Conservation (phyloP, 352 stramenopile genomes). For the Thalassiosira pacifica region DNA sequence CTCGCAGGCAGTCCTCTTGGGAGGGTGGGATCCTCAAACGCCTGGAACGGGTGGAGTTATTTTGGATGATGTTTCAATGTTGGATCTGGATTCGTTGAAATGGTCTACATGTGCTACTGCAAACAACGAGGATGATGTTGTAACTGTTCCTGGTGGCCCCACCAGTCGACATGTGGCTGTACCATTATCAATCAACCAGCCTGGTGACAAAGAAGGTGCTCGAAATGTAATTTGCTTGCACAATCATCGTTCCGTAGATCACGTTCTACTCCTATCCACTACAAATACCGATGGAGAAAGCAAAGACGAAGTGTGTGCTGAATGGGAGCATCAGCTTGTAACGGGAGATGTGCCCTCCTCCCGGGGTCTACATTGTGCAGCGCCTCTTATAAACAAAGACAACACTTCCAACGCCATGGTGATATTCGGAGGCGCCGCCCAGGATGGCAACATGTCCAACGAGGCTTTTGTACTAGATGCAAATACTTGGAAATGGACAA, state of each 20-base stretch:
- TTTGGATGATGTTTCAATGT: conserved; percentile 69
- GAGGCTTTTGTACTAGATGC: conserved; percentile 79
- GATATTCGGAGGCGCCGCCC: conserved; percentile 77
- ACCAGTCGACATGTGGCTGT: conserved; percentile 77
- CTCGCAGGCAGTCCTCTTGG: conserved; percentile 61
- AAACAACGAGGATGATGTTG: neutral
- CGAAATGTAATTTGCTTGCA: conserved; percentile 67
- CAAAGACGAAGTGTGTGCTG: neutral
- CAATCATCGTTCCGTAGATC: conserved; percentile 78
- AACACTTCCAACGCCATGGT: conserved; percentile 49
- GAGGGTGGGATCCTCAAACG: conserved; percentile 81
- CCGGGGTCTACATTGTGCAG: conserved; percentile 75
- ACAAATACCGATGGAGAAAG: conserved; percentile 27
- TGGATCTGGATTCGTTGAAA: conserved; percentile 43
- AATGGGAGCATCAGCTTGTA: conserved; percentile 62
- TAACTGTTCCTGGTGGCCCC: conserved; percentile 64
- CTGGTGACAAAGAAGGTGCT: neutral
- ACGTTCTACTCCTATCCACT: conserved; percentile 71
- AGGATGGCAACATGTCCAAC: conserved; percentile 79
- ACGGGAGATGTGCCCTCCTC: conserved; percentile 64
- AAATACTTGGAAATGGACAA: conserved; percentile 76
- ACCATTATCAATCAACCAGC: conserved; percentile 19
- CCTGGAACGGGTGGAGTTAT: conserved; percentile 78
- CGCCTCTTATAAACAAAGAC: conserved; percentile 24
- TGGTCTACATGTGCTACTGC: conserved; percentile 23